Conservation (phyloP, 441 rosid genomes). For the Croton setiger region DNA sequence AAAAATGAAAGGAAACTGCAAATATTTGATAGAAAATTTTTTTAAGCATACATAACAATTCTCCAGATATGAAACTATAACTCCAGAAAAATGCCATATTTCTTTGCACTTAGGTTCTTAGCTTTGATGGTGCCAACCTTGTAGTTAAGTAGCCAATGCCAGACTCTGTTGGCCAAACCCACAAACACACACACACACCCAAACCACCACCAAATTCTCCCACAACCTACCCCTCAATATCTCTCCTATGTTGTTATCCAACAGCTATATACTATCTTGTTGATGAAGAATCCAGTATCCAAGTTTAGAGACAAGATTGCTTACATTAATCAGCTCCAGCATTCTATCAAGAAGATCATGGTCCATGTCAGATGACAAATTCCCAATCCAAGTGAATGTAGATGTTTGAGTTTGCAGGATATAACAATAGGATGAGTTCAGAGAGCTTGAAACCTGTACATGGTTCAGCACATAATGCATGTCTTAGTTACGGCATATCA, state of each 20-base stretch:
- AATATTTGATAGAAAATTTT: not conserved
- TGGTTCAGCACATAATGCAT: slow-evolving; percentile 24
- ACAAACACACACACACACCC: too few species aligned
- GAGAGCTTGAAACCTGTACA: slow-evolving; percentile 64
- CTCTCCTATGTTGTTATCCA: not conserved
- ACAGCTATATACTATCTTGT: too few species aligned
- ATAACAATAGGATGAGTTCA: slow-evolving; percentile 84
- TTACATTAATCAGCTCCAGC: slow-evolving; percentile 71
- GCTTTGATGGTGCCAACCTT: not conserved
- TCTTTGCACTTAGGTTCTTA: not conserved
- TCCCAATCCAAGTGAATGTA: slow-evolving; percentile 79
- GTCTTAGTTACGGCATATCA: slow-evolving; percentile 3
- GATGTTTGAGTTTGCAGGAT: slow-evolving; percentile 70
- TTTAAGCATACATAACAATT: not conserved
- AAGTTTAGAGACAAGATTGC: slow-evolving; percentile 19
- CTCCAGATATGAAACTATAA: not conserved
- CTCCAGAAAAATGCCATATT: not conserved
- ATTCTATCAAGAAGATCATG: slow-evolving; percentile 83
- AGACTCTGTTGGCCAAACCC: too few species aligned
- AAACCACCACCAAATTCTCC: not conserved
- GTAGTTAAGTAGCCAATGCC: not conserved
- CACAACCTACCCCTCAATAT: not conserved
- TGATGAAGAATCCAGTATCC: slow-evolving; percentile 4
- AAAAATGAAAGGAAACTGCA: not conserved
- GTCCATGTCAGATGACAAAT: slow-evolving; percentile 57